A percentile compares a stretch with the other conserved stretches of the same genome.
phyloP scores from a whole-genome alignment of 2,329 filamentous ascomycete species.

The Aspergillus cejpii region DNA sequence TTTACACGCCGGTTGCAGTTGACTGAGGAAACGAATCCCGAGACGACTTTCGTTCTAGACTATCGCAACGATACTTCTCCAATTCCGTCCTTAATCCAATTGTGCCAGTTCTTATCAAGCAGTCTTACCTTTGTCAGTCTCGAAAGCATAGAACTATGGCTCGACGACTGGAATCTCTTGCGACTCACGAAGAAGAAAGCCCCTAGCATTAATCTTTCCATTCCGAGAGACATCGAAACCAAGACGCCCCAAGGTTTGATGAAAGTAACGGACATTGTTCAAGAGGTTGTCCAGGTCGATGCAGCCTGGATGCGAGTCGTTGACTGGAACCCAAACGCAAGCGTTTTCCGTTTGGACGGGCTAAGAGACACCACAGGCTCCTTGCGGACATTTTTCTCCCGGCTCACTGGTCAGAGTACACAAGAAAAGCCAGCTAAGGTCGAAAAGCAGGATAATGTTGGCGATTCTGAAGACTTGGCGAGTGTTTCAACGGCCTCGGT shows the following conservation, averaged over 20 bases:
- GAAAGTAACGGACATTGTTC: slow-evolving; percentile 72
- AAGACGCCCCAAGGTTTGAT: slow-evolving; percentile 82
- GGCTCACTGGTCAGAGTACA: slow-evolving; percentile 56
- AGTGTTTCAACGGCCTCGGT: slow-evolving; percentile 68
- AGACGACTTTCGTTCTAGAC: slow-evolving; percentile 91
- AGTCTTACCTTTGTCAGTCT: slow-evolving; percentile 93
- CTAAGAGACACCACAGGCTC: slow-evolving; percentile 50
- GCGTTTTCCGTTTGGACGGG: slow-evolving; percentile 33
- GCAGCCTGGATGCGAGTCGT: slow-evolving; percentile 82
- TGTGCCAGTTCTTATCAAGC: slow-evolving; percentile 88
- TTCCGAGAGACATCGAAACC: slow-evolving; percentile 73
- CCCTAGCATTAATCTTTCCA: slow-evolving; percentile 61
- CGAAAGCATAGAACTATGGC: slow-evolving; percentile 77
- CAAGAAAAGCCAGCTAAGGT: slow-evolving; percentile 34
- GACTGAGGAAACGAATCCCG: slow-evolving; percentile 55
- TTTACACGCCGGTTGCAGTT: slow-evolving; percentile 83
- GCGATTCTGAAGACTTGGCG: slow-evolving; percentile 65
- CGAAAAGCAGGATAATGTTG: slow-evolving; percentile 53
- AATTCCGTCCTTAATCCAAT: slow-evolving; percentile 73
- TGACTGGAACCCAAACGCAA: slow-evolving; percentile 65
- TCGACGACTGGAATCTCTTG: slow-evolving; percentile 79
- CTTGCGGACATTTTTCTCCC: slow-evolving; percentile 71
- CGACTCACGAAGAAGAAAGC: slow-evolving; percentile 78
- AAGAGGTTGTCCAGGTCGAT: slow-evolving; percentile 86
- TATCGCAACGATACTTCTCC: slow-evolving; percentile 85